phyloP scores from a whole-genome alignment of 2,329 filamentous ascomycete genomes.

The Pestalotiopsis sp. region DNA sequence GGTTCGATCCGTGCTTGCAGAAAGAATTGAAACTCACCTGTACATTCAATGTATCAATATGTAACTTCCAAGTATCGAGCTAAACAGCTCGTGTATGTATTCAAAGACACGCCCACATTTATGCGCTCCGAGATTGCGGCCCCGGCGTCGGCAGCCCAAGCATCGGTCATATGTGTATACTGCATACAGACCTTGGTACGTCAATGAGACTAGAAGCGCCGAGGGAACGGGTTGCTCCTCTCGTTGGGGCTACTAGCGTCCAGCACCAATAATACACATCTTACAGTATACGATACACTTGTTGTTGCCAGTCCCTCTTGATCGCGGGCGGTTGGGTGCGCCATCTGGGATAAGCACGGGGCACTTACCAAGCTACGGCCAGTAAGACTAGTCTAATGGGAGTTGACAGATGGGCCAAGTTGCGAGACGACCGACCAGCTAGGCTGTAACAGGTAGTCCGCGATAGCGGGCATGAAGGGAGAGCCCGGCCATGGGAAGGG shows the following conservation, averaged over 20 bases:
- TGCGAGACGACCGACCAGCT: background rate
- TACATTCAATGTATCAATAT: constrained; percentile 11
- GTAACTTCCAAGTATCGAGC: constrained; percentile 11
- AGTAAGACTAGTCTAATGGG: background rate
- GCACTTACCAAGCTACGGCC: background rate
- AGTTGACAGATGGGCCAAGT: background rate
- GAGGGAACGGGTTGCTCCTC: background rate
- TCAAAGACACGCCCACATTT: background rate
- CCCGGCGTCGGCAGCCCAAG: background rate
- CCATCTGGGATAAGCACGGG: background rate
- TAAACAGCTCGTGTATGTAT: background rate
- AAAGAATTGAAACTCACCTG: constrained; percentile 1
- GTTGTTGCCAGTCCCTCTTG: background rate
- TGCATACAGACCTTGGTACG: background rate
- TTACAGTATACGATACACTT: background rate
- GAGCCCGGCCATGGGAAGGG: background rate
- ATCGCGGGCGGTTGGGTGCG: background rate
- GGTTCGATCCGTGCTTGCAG: constrained; percentile 6
- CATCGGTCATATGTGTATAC: background rate
- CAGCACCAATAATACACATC: background rate
- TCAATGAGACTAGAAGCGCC: background rate
- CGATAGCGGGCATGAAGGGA: background rate
- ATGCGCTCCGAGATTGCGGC: background rate
- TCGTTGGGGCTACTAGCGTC: background rate
- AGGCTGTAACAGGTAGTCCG: constrained; percentile 6